Evolutionary conservation across 768 basidiomycete species (phyloP).

Genomic region (Psilocybe cubensis): DNA sequence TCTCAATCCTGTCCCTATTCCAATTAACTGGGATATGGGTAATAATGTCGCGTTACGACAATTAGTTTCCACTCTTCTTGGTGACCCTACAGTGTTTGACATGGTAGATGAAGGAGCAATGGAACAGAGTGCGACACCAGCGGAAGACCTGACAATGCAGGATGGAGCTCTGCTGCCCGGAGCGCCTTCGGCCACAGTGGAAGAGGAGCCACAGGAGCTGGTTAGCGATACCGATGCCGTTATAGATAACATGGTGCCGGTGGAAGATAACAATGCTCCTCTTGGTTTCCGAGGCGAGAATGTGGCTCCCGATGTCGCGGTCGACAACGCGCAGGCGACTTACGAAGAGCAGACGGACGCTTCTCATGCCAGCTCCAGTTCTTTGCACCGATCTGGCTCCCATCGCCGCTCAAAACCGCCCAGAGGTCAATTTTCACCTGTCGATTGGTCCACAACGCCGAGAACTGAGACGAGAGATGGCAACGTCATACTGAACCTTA

Average conservation of each 20-base stretch:
- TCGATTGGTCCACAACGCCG: constrained; percentile 8
- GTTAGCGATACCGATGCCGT: background rate
- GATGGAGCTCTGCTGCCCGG: background rate
- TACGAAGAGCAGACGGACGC: background rate
- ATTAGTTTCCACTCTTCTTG: background rate
- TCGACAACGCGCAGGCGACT: background rate
- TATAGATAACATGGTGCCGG: background rate
- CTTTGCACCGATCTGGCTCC: background rate
- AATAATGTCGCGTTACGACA: background rate
- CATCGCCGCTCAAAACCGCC: background rate
- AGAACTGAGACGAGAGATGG: background rate
- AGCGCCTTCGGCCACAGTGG: background rate
- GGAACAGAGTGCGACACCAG: background rate
- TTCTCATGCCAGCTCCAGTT: background rate
- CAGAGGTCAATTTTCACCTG: constrained; percentile 4
- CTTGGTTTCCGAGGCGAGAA: background rate
- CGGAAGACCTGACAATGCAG: background rate
- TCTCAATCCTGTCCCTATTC: background rate
- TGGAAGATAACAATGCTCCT: background rate
- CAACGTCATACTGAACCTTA: background rate
- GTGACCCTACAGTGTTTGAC: background rate
- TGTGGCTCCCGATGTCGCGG: background rate
- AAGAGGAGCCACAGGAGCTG: background rate
- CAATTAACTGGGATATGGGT: background rate
- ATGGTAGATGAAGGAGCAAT: background rate